A percentile compares a stretch with the other conserved stretches of the same genome.
These are phyloP conservation scores for Pseudonitzschia delicatissima DNA, from an alignment of 108 stramenopile genomes.

Conservation along the genomic window DNA sequence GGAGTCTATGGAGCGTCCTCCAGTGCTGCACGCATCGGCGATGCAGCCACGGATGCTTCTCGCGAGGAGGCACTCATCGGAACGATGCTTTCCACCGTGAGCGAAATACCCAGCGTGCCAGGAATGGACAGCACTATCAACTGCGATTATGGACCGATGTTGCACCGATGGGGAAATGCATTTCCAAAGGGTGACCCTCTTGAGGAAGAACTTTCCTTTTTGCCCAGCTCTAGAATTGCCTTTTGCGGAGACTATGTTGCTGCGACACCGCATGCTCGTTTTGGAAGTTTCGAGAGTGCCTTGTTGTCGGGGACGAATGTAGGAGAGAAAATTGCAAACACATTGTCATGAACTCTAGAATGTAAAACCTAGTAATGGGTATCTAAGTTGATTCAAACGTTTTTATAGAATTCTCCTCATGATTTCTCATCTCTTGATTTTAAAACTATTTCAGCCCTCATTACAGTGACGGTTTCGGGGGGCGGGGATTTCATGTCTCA, in stretches of 20 bases:
- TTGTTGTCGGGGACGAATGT: neutral
- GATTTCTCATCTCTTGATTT: no score
- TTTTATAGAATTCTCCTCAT: no score
- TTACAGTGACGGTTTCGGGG: no score
- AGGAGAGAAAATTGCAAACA: neutral
- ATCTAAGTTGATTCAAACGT: no score
- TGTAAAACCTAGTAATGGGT: no score
- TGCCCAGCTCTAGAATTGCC: neutral
- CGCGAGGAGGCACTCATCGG: neutral
- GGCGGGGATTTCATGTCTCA: no score
- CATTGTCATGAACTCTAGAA: no score
- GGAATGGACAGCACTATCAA: neutral
- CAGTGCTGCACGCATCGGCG: neutral
- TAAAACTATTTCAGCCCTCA: no score
- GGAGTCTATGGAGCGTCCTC: conserved; percentile 5
- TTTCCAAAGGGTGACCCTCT: conserved; percentile 5
- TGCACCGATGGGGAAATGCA: conserved; percentile 10
- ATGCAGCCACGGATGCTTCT: neutral
- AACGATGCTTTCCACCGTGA: neutral
- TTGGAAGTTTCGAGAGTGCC: conserved; percentile 8
- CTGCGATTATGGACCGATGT: neutral
- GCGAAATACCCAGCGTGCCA: conserved; percentile 1
- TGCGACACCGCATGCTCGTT: neutral
- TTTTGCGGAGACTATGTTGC: conserved; percentile 9
- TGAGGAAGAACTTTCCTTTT: neutral